A percentile compares a stretch with the other conserved stretches of the same genome.
phyloP scores from a whole-genome alignment of 2,329 filamentous ascomycete species.

The Coniochaeta sp. region DNA sequence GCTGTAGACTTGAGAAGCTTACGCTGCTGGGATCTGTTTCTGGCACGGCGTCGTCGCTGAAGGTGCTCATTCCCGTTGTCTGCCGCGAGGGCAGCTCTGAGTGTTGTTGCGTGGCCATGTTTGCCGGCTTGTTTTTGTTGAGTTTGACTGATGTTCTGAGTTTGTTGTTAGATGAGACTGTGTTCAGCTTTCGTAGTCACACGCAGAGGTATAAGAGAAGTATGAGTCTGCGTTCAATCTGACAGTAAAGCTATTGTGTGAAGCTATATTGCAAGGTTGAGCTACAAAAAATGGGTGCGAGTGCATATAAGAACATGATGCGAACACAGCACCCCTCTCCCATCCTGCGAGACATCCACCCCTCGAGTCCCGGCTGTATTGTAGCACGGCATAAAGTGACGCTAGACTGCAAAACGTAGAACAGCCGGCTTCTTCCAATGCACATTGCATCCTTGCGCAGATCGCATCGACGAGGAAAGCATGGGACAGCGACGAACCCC shows the following conservation, averaged over 20 bases:
- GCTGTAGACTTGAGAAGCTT: slow-evolving; percentile 26
- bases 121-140: neutral
- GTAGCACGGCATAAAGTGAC: neutral
- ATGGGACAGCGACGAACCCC: neutral
- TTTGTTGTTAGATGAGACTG: too few species aligned
- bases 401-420: too few species aligned
- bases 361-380: neutral
- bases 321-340: neutral
- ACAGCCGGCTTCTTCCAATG: too few species aligned
- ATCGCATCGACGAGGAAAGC: neutral
- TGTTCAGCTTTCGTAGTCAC: too few species aligned
- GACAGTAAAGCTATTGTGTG: neutral
- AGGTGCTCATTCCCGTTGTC: slow-evolving; percentile 34
- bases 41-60: slow-evolving; percentile 52
- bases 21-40: slow-evolving; percentile 53
- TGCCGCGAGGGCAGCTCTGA: slow-evolving; percentile 37
- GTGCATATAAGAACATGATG: neutral
- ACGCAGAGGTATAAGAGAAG: too few species aligned
- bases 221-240: too few species aligned
- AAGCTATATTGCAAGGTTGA: too few species aligned
- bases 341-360: neutral
- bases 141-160: too few species aligned
- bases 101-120: slow-evolving; percentile 7
- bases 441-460: neutral
- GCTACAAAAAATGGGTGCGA: too few species aligned